Evolutionary conservation across 352 stramenopile species (phyloP), one percentile per base, ranked within the genome.

Genomic region (Phytophthora crassamura): DNA sequence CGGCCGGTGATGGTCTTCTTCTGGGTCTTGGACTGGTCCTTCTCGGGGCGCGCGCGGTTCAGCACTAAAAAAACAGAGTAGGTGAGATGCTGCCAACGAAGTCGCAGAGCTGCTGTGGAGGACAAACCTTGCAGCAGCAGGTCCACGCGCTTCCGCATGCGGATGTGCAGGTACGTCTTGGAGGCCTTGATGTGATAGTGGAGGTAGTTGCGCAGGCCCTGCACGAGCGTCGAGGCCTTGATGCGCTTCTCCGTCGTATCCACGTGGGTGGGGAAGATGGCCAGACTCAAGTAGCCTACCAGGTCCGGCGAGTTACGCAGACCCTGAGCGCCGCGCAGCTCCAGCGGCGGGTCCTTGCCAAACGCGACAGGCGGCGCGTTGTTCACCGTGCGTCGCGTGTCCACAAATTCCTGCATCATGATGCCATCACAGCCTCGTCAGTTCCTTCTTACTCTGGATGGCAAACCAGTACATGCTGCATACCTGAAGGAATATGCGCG

Each of bases 141-240:
- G 47, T 96, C 90, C 16, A 98, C 94, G 59, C 91, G 87, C 84
- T 97, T 97, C 64, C 95, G 84, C 95, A 98, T 98, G 54, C 95
- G 85, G 74, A 97, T 98, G 81, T 98, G 94, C 65, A 98, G 71
- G 75, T 98, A 97, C 47, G 93, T 98, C 77, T 98, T 98, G 34
- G 93, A 97, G 15, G 92, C 91, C 85, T 98, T 98, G 74, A 98
- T 97, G 78, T 98, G 95, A 84, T 98, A 98, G 73, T 97, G 92
- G 47, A 98, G 71, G 86, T 98, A 98, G 64, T 94, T 96, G 25
- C 93, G 86, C 63, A 98, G 95, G 15, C 88, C 74, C 50, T 94
- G 80, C 33, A 98, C 72, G 12, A 97, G 74, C 33, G 85, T 94
- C 30, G 95, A 86, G 0, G 88, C 86, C 69, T 97, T 97, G 34